phyloP scores from a whole-genome alignment of 495 filamentous ascomycete species.

The Staphylotrichum tortipilum region DNA sequence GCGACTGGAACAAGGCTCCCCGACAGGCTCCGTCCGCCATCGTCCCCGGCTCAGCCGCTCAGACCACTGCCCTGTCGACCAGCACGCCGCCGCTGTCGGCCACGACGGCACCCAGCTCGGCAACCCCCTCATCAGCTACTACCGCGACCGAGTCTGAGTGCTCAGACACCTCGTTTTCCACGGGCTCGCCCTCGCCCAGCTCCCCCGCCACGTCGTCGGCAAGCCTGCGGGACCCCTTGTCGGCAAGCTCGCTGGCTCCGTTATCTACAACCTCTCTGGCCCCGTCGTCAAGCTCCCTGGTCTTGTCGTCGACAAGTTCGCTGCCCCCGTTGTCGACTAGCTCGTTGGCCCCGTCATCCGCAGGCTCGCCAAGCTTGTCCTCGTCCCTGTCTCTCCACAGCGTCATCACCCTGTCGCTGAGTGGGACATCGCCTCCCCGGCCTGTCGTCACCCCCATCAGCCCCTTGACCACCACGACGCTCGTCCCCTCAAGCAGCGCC shows the following conservation, averaged over 20 bases:
- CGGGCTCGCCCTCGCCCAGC: no score
- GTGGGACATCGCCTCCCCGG: neutral
- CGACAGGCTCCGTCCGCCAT: constrained; percentile 1
- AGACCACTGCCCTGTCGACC: neutral
- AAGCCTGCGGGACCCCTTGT: neutral
- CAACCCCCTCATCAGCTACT: no score
- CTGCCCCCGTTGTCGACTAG: neutral
- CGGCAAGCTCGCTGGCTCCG: neutral
- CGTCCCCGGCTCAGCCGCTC: neutral
- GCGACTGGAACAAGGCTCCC: neutral
- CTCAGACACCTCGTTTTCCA: neutral
- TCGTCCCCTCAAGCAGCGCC: neutral
- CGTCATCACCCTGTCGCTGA: neutral
- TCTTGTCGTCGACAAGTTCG: no score
- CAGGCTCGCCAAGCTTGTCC: neutral
- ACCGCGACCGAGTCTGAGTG: neutral
- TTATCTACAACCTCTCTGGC: no score
- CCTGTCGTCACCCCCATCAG: neutral
- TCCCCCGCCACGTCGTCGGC: no score
- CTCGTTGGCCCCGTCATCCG: neutral
- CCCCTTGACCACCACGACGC: neutral
- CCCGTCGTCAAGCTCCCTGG: no score
- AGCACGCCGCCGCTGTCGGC: neutral
- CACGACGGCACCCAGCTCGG: neutral
- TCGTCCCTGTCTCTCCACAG: neutral